Conservation (phyloP, 2,329 filamentous ascomycete species). For the Neopestalotiopsis clavispora region DNA sequence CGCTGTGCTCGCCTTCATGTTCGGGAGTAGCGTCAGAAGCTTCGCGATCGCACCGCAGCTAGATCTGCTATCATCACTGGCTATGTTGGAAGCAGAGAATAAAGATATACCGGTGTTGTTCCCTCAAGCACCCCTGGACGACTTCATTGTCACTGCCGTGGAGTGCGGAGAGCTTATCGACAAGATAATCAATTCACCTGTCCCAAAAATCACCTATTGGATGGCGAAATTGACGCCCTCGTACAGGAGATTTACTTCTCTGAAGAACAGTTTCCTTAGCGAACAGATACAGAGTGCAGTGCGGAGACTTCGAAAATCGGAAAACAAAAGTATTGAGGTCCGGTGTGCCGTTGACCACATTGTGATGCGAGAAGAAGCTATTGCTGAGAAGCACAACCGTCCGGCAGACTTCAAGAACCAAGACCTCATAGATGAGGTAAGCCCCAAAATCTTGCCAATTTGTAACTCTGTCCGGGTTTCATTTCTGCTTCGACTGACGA, state of each 20-base stretch:
- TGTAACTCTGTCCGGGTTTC: no score
- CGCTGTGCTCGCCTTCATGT: not conserved
- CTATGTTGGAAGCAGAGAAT: not conserved
- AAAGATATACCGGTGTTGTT: not conserved
- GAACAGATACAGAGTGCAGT: no score
- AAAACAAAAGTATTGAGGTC: no score
- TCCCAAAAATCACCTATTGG: no score
- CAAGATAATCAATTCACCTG: no score
- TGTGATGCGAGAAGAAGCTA: not conserved
- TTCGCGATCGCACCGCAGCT: not conserved
- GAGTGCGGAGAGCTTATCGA: no score
- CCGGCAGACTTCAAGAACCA: not conserved
- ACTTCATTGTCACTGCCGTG: not conserved
- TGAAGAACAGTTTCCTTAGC: no score
- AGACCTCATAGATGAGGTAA: not conserved
- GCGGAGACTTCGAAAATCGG: no score
- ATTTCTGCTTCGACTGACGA: no score
- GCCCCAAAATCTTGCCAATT: no score
- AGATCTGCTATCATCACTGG: not conserved
- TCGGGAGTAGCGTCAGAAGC: not conserved
- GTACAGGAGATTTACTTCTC: no score
- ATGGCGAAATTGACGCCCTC: no score
- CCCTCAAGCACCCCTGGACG: not conserved
- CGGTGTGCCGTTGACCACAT: not conserved
- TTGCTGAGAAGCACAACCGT: not conserved